Evolutionary conservation across 306 rosid genomes (phyloP), one percentile per base, ranked within the genome.

Genomic region (Medicago lupulina): DNA sequence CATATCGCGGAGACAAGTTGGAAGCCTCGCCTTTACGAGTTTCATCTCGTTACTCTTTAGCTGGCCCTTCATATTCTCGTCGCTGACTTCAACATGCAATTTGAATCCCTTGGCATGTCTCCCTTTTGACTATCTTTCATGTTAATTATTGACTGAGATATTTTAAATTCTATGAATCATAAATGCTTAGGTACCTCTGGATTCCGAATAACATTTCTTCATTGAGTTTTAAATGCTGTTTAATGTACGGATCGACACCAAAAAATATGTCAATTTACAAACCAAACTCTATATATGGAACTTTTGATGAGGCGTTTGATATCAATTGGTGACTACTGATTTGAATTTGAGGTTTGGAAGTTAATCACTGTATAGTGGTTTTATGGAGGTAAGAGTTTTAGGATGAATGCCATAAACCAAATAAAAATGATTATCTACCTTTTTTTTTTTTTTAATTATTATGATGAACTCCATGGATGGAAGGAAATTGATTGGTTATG

Each of bases 11-110:
- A 59, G 68, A 66, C 17, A 66, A 57, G 73, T 79, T 59, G 60
- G 93, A 88, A 16, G 63, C 73, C 3, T 34, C 82, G 4, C 38
- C 76, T 9, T 64, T 81, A 40, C 93, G 89, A 4, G 87, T 87
- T 62, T 85, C 96, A 15, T 88, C 91, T 38, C 93, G 92, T 17
- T 89, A 93, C 83, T 84, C 89, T 36, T 87, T 89, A 51, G 82
- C 87, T 0, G 86, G 90, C 58, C 87, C 87, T 25, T 68, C 91
- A 0, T 84, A 25, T 70, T 60, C 88, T 0, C 83, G 60, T 63
- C 91, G 87, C 69, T 89, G 73, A 64, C 61, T 54, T 17, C 15
- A 19, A 34, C 51, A 10, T 54, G 71, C 74, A 72, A 58, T 40
- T 51, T 65, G 60, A 58, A 39, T 55, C 70, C 13, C 41, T 39